Conservation (phyloP, 2,329 filamentous ascomycete genomes). For the Bipolaris oryzae region DNA sequence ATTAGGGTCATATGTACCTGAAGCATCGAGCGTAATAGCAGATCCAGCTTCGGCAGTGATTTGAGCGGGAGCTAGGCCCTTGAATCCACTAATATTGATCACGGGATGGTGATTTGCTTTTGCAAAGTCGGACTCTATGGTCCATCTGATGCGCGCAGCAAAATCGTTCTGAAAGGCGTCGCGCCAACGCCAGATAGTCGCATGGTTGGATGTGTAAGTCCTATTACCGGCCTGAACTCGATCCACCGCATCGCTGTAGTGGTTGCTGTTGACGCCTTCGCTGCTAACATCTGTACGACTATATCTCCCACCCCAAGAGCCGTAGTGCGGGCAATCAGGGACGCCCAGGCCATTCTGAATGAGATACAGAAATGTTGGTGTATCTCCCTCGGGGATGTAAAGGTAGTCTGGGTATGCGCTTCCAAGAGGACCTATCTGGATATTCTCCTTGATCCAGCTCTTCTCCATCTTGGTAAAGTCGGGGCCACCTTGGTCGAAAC, state of each 20-base stretch:
- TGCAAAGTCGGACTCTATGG: constrained; percentile 41
- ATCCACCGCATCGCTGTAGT: constrained; percentile 49
- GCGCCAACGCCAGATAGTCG: constrained; percentile 62
- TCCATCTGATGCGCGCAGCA: constrained; percentile 58
- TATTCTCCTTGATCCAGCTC: constrained; percentile 60
- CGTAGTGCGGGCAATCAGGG: constrained; percentile 55
- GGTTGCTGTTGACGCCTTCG: constrained; percentile 43
- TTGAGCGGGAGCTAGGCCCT: constrained; percentile 47
- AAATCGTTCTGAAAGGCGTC: constrained; percentile 60
- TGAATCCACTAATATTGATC: constrained; percentile 51
- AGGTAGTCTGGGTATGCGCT: constrained; percentile 52
- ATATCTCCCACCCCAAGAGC: constrained; percentile 60
- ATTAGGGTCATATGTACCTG: constrained; percentile 56
- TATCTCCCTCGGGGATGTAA: constrained; percentile 62
- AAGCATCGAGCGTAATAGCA: constrained; percentile 54
- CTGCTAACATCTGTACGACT: constrained; percentile 41
- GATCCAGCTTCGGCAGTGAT: constrained; percentile 52
- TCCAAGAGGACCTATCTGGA: constrained; percentile 59
- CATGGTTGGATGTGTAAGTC: constrained; percentile 52
- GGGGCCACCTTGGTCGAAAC: constrained; percentile 57
- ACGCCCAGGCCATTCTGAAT: constrained; percentile 57
- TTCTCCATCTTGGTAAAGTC: constrained; percentile 57
- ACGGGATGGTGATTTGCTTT: constrained; percentile 58
- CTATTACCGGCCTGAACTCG: constrained; percentile 43
- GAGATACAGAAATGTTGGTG: constrained; percentile 58